A percentile compares a stretch with the other conserved stretches of the same genome.
These are phyloP conservation scores for Leishmania lainsoni DNA, from an alignment of 208 protist genomes.

Conservation along the genomic window DNA sequence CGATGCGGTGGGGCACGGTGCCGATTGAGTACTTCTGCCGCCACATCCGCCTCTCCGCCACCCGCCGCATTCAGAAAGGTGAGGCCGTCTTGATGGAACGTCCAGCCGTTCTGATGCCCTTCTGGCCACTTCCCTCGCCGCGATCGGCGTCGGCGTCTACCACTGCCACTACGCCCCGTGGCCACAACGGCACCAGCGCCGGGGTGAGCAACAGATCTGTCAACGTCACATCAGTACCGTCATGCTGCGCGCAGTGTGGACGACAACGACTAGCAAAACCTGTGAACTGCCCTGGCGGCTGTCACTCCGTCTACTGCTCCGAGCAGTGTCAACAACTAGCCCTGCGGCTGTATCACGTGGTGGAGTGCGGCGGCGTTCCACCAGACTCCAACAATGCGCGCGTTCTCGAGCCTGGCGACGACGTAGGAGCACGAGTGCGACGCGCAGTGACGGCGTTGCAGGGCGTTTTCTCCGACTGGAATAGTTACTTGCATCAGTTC, in stretches of 20 bases:
- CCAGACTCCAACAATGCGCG: not conserved
- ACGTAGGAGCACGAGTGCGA: constrained; percentile 8
- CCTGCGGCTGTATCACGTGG: constrained; percentile 42
- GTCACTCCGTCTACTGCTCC: constrained; percentile 45
- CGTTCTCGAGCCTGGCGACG: not conserved
- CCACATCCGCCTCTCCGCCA: constrained; percentile 38
- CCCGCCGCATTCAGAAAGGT: constrained; percentile 21
- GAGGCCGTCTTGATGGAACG: constrained; percentile 27
- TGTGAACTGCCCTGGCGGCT: constrained; percentile 29
- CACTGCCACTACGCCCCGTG: not conserved
- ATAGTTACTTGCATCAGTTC: constrained; percentile 19
- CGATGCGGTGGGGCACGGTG: constrained; percentile 24
- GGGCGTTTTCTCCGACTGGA: constrained; percentile 22
- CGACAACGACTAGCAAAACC: constrained; percentile 8
- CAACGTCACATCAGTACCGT: not conserved
- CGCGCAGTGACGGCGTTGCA: constrained; percentile 21
- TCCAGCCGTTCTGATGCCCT: constrained; percentile 22
- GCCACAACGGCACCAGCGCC: not conserved
- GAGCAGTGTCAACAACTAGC: constrained; percentile 40
- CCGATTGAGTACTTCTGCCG: constrained; percentile 33
- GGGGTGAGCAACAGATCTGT: not conserved
- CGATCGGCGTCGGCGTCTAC: not conserved
- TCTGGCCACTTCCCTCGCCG: constrained; percentile 22
- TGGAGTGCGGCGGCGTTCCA: constrained; percentile 36
- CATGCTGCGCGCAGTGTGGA: constrained; percentile 18